phyloP scores from a whole-genome alignment of 345 rosid genomes.

The Ceriops zippeliana region DNA sequence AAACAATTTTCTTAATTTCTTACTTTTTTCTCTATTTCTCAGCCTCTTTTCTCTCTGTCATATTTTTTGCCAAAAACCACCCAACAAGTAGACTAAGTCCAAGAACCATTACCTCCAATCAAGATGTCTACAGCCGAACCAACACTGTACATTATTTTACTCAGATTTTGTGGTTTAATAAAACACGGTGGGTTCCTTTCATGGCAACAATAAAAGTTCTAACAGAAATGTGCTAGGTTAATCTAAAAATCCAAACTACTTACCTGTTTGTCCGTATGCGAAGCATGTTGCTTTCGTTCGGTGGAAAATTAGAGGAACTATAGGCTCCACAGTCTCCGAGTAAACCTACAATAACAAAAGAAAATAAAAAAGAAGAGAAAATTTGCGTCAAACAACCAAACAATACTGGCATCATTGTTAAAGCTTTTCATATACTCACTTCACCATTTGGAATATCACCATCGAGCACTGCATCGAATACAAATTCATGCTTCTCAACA shows the following conservation, averaged over 20 bases:
- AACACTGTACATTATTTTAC: too few relatives aligned
- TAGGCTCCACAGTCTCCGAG: constrained; percentile 52
- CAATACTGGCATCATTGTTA: not conserved
- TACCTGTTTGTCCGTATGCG: constrained; percentile 62
- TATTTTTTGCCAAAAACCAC: too few relatives aligned
- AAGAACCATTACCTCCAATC: too few relatives aligned
- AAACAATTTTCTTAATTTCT: too few relatives aligned
- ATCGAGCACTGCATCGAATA: constrained; percentile 53
- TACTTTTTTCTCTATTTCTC: too few relatives aligned
- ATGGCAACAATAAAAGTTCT: too few relatives aligned
- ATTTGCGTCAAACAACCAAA: constrained; percentile 9
- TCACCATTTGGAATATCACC: constrained; percentile 52
- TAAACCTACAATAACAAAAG: constrained; percentile 33
- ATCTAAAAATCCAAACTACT: constrained; percentile 9
- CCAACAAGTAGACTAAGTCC: too few relatives aligned
- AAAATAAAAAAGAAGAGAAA: constrained; percentile 1
- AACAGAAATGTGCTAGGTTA: too few relatives aligned
- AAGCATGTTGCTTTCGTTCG: constrained; percentile 62
- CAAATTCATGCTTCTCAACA: constrained; percentile 57
- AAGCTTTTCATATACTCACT: constrained; percentile 26
- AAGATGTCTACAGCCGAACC: too few relatives aligned
- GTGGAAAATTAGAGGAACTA: constrained; percentile 52
- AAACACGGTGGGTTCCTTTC: too few relatives aligned
- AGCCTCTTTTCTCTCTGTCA: too few relatives aligned
- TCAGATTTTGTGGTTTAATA: too few relatives aligned